phyloP scores from a whole-genome alignment of 768 basidiomycete genomes.

The Termitomyces sp. region DNA sequence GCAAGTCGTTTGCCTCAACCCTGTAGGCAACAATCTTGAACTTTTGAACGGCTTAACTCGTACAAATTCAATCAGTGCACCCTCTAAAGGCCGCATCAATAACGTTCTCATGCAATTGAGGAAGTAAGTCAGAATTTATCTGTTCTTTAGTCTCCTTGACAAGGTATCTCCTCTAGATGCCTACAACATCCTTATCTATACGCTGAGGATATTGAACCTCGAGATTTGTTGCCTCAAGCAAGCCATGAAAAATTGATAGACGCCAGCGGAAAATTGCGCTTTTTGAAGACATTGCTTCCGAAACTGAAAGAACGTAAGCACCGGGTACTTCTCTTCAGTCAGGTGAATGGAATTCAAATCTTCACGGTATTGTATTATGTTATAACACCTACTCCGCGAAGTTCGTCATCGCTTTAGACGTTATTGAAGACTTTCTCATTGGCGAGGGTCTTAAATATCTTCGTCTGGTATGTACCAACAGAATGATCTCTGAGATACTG shows the following conservation, averaged over 20 bases:
- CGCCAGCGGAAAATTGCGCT: conserved; percentile 79
- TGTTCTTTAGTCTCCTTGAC: background rate
- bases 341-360: conserved; percentile 43
- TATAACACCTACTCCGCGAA: conserved; percentile 24
- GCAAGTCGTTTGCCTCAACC: conserved; percentile 1
- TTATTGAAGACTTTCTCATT: conserved; percentile 83
- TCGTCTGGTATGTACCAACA: conserved; percentile 53
- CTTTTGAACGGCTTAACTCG: conserved; percentile 58
- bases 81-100: conserved; percentile 58
- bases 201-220: conserved; percentile 74
- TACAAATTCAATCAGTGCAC: conserved; percentile 25
- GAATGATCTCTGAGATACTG: background rate
- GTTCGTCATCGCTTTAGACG: conserved; percentile 86
- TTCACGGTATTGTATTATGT: background rate
- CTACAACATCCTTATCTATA: conserved; percentile 91
- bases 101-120: conserved; percentile 87
- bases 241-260: conserved; percentile 78
- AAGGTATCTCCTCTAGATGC: conserved; percentile 46
- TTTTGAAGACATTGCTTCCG: conserved; percentile 74
- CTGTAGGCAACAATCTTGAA: conserved; percentile 65
- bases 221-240: conserved; percentile 48
- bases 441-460: conserved; percentile 82
- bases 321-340: conserved; percentile 88
- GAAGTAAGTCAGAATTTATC: conserved; percentile 48
- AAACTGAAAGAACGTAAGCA: conserved; percentile 84